Evolutionary conservation across 192 early-diverging fungal species (phyloP), one percentile per base, ranked within the genome.

Genomic region (Podila clonocystis): DNA sequence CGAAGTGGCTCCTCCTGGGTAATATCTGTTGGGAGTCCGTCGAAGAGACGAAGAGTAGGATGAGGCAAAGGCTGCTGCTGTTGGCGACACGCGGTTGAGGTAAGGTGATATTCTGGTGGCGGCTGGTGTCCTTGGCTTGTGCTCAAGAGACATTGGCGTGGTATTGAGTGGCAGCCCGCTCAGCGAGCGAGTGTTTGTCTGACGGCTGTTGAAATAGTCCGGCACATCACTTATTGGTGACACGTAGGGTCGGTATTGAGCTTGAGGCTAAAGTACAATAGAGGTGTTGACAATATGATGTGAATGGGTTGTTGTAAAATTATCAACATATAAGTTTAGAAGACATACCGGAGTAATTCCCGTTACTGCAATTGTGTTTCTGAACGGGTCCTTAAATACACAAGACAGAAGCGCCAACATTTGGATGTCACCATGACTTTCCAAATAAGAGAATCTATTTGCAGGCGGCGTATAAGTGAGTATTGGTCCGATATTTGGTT

Each of bases 351-450:
- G 77, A 29, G 77, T 73, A 5, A 69, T 65, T 9, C 77, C 80
- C 7, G 80, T 75, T n/a, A 74, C 58, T 17, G 65, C 26, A 68
- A 72, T 59, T 6, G 63, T 64, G 38, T 77, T 72, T 33, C 73
- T 85, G 59, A 82, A 67, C 12, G 58, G 67, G 34, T 87, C 86
- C 31, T 79, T 82, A 66, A 93, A 91, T 2, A 88, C 90, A 67
- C 92, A 93, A 19, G 85, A 84, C 22, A 93, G 68, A 36, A 93
- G 70, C 0, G 91, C 91, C 28, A 90, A 67, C 41, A 86, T 92
- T 70, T 93, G 92, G 28, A 92, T 86, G 79, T 93, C 91, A 9
- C 91, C 88, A 65, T 84, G 75, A 11, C 67, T 62, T 41, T 85
- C 79, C 59, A 91, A 82, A 67, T 91, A 86, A 0, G 77, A 63